These are phyloP conservation scores for Sanguinoderma infundibulare DNA, from an alignment of 1,284 basidiomycete species.

Conservation along the genomic window DNA sequence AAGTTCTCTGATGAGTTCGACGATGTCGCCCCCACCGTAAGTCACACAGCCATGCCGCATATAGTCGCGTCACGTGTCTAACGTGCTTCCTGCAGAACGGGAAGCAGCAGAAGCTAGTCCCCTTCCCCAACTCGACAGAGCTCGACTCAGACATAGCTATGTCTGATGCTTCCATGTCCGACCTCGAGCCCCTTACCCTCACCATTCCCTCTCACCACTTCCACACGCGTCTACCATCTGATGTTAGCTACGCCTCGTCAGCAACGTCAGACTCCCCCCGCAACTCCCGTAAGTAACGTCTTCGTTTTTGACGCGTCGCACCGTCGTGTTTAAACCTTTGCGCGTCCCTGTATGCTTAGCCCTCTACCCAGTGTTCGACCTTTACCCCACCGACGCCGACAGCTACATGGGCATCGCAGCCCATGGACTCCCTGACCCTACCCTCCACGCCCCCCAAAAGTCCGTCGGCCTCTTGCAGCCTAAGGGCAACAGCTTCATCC, in stretches of 20 bases:
- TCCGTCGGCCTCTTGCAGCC: conserved; percentile 72
- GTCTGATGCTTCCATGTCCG: conserved; percentile 58
- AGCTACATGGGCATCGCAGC: conserved; percentile 53
- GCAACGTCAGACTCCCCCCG: conserved; percentile 47
- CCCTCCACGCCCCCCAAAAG: conserved; percentile 38
- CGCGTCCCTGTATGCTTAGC: conserved; percentile 40
- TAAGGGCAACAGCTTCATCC: conserved; percentile 53
- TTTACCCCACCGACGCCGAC: conserved; percentile 55
- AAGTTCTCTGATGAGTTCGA: conserved; percentile 67
- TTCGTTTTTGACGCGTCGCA: conserved; percentile 6
- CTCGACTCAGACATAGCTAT: conserved; percentile 69
- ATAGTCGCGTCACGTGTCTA: conserved; percentile 28
- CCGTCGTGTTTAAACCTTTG: conserved; percentile 7
- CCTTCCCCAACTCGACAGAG: conserved; percentile 62
- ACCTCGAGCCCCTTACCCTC: conserved; percentile 56
- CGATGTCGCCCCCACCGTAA: conserved; percentile 46
- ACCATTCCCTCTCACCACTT: conserved; percentile 53
- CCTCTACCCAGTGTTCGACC: conserved; percentile 64
- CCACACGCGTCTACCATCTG: conserved; percentile 70
- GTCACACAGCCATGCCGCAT: conserved; percentile 29
- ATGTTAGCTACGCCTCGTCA: conserved; percentile 62
- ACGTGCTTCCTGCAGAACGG: conserved; percentile 43
- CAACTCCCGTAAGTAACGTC: conserved; percentile 39
- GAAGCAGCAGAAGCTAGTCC: conserved; percentile 74
- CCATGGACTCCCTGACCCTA: conserved; percentile 49